These are phyloP conservation scores for Leccinum truebloodii DNA, from an alignment of 768 basidiomycete genomes.

Conservation along the genomic window DNA sequence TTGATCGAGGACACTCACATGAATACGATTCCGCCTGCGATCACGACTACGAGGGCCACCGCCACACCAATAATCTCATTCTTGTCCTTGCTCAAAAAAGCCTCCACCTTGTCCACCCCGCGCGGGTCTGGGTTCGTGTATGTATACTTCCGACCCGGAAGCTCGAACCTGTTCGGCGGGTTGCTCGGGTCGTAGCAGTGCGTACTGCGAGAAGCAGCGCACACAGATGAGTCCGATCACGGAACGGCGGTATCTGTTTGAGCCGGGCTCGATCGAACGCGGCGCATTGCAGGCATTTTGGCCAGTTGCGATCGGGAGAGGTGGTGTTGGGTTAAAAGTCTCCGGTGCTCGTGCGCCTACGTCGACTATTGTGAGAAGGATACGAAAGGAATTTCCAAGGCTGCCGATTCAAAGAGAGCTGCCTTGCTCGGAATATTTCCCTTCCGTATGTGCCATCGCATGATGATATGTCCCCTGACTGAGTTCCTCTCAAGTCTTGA, in stretches of 20 bases:
- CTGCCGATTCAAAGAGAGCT: constrained; percentile 19
- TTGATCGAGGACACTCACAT: constrained; percentile 30
- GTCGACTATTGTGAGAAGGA: constrained; percentile 21
- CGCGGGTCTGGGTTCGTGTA: constrained; percentile 10
- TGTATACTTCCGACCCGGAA: too few relatives aligned
- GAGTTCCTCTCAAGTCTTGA: background rate
- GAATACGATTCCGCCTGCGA: constrained; percentile 38
- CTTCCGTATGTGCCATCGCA: constrained; percentile 24
- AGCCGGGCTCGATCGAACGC: constrained; percentile 56
- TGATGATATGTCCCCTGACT: background rate
- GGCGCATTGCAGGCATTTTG: constrained; percentile 62
- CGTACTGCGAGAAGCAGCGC: constrained; percentile 56
- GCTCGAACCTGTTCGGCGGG: constrained; percentile 54
- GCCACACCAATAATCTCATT: constrained; percentile 49
- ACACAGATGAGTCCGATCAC: constrained; percentile 50
- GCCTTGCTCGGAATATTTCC: constrained; percentile 27
- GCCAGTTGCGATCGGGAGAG: constrained; percentile 52
- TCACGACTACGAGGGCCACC: constrained; percentile 39
- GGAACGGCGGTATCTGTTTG: constrained; percentile 33
- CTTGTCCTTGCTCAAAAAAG: constrained; percentile 48
- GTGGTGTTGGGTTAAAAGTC: constrained; percentile 66
- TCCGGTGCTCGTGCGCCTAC: constrained; percentile 41
- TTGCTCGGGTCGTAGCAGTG: constrained; percentile 54
- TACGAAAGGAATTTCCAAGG: constrained; percentile 18
- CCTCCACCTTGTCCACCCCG: constrained; percentile 41